phyloP scores from a whole-genome alignment of 2,329 filamentous ascomycete species.

The Macroventuria anomochaeta region DNA sequence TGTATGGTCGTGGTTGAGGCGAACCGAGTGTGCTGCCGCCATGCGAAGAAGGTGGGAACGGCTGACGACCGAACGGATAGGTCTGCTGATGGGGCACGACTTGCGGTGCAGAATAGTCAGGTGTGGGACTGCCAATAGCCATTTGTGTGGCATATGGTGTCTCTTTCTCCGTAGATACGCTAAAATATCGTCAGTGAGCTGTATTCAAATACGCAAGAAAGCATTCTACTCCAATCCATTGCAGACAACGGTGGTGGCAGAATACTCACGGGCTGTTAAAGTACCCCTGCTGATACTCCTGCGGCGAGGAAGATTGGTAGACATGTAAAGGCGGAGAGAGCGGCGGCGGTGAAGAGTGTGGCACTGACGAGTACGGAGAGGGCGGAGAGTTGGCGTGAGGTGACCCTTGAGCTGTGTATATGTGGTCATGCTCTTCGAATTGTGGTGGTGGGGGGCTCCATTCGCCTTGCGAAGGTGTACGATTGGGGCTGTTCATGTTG shows the following conservation, averaged over 20 bases:
- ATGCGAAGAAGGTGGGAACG: conserved; percentile 27
- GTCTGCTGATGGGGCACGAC: conserved; percentile 26
- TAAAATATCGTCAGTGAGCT: conserved; percentile 16
- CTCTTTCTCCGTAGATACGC: conserved; percentile 32
- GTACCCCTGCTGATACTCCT: conserved; percentile 28
- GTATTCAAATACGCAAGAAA: neutral
- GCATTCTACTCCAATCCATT: neutral
- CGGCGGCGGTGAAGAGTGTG: conserved; percentile 23
- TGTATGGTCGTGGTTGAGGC: conserved; percentile 26
- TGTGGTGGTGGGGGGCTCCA: conserved; percentile 32
- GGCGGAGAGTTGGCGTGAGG: conserved; percentile 11
- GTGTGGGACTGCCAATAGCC: conserved; percentile 20
- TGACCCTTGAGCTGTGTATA: conserved; percentile 15
- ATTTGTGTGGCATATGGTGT: conserved; percentile 22
- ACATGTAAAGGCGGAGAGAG: conserved; percentile 23
- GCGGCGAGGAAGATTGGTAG: conserved; percentile 16
- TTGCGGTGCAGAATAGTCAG: conserved; percentile 34
- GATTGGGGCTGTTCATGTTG: neutral
- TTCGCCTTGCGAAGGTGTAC: conserved; percentile 21
- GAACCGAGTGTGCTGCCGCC: conserved; percentile 26
- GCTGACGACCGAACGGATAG: conserved; percentile 21
- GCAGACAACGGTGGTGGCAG: neutral
- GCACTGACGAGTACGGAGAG: conserved; percentile 11
- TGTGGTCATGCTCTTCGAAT: conserved; percentile 30
- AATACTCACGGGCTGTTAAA: conserved; percentile 6